Conservation (phyloP, 2,329 filamentous ascomycete species). For the Hansfordia pulvinata region DNA sequence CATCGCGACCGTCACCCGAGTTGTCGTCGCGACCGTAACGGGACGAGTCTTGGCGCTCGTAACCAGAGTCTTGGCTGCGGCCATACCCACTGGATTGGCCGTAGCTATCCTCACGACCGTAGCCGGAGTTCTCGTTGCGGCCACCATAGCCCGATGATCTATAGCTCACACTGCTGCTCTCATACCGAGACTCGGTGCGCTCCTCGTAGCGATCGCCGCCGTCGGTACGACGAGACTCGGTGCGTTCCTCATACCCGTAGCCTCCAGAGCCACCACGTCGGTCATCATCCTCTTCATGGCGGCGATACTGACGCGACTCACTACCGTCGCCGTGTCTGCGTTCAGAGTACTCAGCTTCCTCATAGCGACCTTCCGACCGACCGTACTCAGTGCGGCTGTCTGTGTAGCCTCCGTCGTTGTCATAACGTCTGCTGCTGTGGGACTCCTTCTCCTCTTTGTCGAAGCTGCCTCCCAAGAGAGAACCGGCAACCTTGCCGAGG, state of each 20-base stretch:
- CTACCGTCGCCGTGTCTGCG: slow-evolving; percentile 45
- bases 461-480: slow-evolving; percentile 50
- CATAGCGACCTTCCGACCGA: slow-evolving; percentile 41
- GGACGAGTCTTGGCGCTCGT: too few relatives aligned
- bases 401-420: slow-evolving; percentile 46
- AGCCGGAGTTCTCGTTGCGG: slow-evolving; percentile 8
- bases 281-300: slow-evolving; percentile 42
- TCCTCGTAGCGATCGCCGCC: slow-evolving; percentile 46
- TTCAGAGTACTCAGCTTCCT: slow-evolving; percentile 44
- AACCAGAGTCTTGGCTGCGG: too few relatives aligned
- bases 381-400: slow-evolving; percentile 50
- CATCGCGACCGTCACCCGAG: slow-evolving; percentile 10
- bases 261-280: slow-evolving; percentile 25
- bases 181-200: slow-evolving; percentile 38
- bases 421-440: slow-evolving; percentile 36
- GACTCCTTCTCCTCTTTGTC: slow-evolving; percentile 38
- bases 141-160: slow-evolving; percentile 11
- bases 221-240: slow-evolving; percentile 34
- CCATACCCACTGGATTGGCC: too few relatives aligned
- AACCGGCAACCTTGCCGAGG: slow-evolving; percentile 54
- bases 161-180: slow-evolving; percentile 18
- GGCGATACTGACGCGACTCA: slow-evolving; percentile 43
- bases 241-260: slow-evolving; percentile 45
- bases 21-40: slow-evolving; percentile 12
- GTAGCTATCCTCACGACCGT: slow-evolving; percentile 12